phyloP scores from a whole-genome alignment of 2,329 filamentous ascomycete genomes.

The Coniochaeta sp. region DNA sequence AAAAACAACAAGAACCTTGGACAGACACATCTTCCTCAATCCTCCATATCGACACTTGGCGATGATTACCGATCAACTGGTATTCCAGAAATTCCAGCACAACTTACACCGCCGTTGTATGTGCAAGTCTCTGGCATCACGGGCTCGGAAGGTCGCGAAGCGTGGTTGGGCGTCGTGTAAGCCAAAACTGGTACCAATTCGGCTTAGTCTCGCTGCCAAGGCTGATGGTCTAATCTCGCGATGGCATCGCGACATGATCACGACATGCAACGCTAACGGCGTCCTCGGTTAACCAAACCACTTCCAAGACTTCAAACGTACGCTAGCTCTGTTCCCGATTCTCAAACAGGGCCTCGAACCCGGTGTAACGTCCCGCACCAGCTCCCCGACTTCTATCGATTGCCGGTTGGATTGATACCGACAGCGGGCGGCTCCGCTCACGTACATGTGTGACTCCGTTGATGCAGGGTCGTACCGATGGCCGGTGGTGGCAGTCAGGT shows the following conservation, averaged over 20 bases:
- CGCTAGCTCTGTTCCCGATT: too few species aligned
- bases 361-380: background rate
- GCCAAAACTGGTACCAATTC: background rate
- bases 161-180: too few species aligned
- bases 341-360: background rate
- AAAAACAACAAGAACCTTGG: too few species aligned
- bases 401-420: background rate
- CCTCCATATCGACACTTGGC: background rate
- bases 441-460: too few species aligned
- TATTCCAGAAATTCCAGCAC: too few species aligned
- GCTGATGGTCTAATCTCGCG: background rate
- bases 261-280: slow-evolving; percentile 1
- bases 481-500: background rate
- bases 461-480: background rate
- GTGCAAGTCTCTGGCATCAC: background rate
- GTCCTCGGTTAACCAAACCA: background rate
- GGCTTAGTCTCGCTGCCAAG: background rate
- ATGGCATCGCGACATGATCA: slow-evolving; percentile 2
- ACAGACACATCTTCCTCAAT: too few species aligned
- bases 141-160: background rate
- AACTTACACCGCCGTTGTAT: background rate
- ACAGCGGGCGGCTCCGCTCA: background rate
- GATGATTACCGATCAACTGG: background rate
- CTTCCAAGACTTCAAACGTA: background rate
- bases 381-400: background rate